Evolutionary conservation across 441 rosid species (phyloP).

Genomic region (Flueggea neowawraea): DNA sequence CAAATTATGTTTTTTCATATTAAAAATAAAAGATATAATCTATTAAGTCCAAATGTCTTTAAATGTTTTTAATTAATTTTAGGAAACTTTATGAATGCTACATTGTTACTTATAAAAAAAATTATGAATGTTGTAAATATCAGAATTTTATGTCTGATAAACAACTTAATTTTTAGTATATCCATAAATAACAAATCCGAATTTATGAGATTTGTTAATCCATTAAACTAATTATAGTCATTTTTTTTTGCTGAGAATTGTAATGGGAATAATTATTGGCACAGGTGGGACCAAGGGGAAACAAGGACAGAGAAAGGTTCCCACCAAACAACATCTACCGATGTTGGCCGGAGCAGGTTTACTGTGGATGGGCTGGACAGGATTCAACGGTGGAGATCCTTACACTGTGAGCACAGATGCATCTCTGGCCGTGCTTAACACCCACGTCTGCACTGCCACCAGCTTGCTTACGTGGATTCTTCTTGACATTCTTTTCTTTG

Average conservation of each 20-base stretch:
- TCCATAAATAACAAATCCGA: too few species aligned
- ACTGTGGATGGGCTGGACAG: slow-evolving; percentile 59
- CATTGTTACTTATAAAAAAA: too few species aligned
- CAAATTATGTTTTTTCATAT: too few species aligned
- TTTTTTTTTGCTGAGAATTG: background rate
- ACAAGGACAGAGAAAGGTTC: slow-evolving; percentile 43
- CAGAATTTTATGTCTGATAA: too few species aligned
- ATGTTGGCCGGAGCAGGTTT: slow-evolving; percentile 50
- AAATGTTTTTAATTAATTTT: too few species aligned
- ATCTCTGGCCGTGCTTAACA: slow-evolving; percentile 47
- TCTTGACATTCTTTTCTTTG: slow-evolving; percentile 32
- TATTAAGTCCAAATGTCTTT: too few species aligned
- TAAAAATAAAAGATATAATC: too few species aligned
- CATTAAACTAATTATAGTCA: background rate
- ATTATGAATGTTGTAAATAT: too few species aligned
- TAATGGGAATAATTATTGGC: background rate
- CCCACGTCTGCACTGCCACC: slow-evolving; percentile 46
- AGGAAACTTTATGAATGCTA: too few species aligned
- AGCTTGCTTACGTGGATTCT: slow-evolving; percentile 44
- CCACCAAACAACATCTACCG: slow-evolving; percentile 47
- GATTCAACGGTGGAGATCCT: slow-evolving; percentile 60
- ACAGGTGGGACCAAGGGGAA: slow-evolving; percentile 47
- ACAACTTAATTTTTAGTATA: too few species aligned
- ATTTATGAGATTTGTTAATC: too few species aligned
- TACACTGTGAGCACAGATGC: slow-evolving; percentile 29